Evolutionary conservation across 192 early-diverging fungal species (phyloP).

Genomic region (Fimicolochytrium jonesii): DNA sequence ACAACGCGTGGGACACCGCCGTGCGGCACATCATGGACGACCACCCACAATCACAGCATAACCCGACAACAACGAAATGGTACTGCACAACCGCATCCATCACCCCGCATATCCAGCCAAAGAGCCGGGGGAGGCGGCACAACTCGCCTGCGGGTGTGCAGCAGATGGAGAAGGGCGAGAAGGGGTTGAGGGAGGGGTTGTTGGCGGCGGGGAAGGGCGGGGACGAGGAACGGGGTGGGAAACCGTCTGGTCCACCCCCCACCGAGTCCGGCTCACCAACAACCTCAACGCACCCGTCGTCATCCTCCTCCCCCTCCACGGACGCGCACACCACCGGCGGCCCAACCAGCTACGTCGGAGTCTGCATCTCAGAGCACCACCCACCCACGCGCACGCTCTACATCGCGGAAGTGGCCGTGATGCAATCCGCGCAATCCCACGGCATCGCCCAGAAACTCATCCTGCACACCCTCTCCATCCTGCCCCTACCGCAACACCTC

Average conservation of each 20-base stretch:
- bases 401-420: slow-evolving; percentile 13
- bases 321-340: not conserved
- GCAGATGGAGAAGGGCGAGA: no score
- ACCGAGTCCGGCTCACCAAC: not conserved
- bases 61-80: no score
- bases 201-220: no score
- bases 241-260: no score
- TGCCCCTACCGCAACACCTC: not conserved
- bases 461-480: not conserved
- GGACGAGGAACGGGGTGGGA: no score
- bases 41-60: no score
- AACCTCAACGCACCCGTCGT: not conserved
- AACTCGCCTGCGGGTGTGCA: no score
- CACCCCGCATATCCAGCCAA: no score
- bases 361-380: slow-evolving; percentile 10
- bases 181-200: no score
- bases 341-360: slow-evolving; percentile 7
- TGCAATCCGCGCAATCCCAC: slow-evolving; percentile 16
- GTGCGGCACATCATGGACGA: slow-evolving; percentile 9
- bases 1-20: slow-evolving; percentile 10
- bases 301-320: not conserved
- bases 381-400: slow-evolving; percentile 10
- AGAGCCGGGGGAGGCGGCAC: no score
- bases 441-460: slow-evolving; percentile 16
- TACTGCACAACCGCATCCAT: slow-evolving; percentile 10